These are phyloP conservation scores for Yamadazyma kitorensis DNA, from an alignment of 805 yeast species.

Conservation along the genomic window DNA sequence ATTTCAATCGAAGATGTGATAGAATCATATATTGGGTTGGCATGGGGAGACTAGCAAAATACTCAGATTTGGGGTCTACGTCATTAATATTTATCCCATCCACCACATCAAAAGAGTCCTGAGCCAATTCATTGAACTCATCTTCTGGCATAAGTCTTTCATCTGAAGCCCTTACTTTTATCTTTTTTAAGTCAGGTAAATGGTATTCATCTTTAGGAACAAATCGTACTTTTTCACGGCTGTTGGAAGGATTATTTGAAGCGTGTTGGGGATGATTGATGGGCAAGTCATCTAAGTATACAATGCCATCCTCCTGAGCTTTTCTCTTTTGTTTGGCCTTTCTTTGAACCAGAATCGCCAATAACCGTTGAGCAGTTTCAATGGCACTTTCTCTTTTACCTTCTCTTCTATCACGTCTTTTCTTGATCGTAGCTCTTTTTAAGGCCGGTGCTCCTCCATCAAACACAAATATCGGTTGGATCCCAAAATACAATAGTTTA, in stretches of 20 bases:
- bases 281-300: constrained; percentile 19
- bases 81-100: constrained; percentile 68
- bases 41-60: constrained; percentile 73
- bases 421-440: constrained; percentile 73
- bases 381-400: constrained; percentile 69
- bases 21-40: constrained; percentile 86
- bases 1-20: constrained; percentile 76
- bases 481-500: constrained; percentile 83
- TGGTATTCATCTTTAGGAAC: constrained; percentile 78
- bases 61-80: constrained; percentile 80
- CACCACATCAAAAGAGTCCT: constrained; percentile 50
- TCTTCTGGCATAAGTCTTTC: constrained; percentile 70
- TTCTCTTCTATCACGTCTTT: constrained; percentile 69
- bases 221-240: constrained; percentile 24
- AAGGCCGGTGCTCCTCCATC: constrained; percentile 93
- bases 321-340: constrained; percentile 30
- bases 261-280: constrained; percentile 7
- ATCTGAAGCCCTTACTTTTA: constrained; percentile 56
- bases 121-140: constrained; percentile 62
- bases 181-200: constrained; percentile 65
- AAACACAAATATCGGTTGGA: constrained; percentile 84
- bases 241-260: constrained; percentile 4
- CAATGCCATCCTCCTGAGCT: constrained; percentile 13
- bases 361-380: constrained; percentile 73
- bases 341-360: constrained; percentile 76